Evolutionary conservation across 1,284 basidiomycete genomes (phyloP).

Genomic region (Mycosarcoma mackinlayi): DNA sequence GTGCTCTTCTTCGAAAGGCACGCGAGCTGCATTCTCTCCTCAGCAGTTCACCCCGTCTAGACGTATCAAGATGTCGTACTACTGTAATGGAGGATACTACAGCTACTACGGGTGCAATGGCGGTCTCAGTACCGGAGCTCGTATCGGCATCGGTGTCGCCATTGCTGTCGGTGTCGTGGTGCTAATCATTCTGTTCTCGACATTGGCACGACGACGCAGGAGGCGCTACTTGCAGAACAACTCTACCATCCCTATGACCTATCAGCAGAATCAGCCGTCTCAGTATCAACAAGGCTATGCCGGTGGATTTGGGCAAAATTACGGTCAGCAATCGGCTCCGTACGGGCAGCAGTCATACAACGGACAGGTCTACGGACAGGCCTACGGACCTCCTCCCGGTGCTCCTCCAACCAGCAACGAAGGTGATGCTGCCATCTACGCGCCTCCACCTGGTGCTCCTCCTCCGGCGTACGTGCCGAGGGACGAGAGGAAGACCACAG

Average conservation of each 20-base stretch:
- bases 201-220: slow-evolving; percentile 13
- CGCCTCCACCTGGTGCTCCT: slow-evolving; percentile 35
- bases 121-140: slow-evolving; percentile 27
- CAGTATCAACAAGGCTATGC: slow-evolving; percentile 26
- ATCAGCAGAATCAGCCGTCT: slow-evolving; percentile 26
- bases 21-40: too few species aligned
- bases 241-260: slow-evolving; percentile 25
- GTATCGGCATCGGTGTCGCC: slow-evolving; percentile 40
- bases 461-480: slow-evolving; percentile 43
- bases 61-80: slow-evolving; percentile 18
- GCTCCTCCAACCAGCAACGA: slow-evolving; percentile 11
- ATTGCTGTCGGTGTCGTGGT: slow-evolving; percentile 24
- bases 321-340: slow-evolving; percentile 23
- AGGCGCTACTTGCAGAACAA: slow-evolving; percentile 25
- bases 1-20: too few species aligned
- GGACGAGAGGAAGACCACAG: slow-evolving; percentile 23
- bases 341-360: slow-evolving; percentile 11
- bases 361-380: slow-evolving; percentile 1
- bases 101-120: slow-evolving; percentile 4
- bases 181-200: slow-evolving; percentile 16
- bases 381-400: slow-evolving; percentile 40
- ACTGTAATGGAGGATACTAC: slow-evolving; percentile 31
- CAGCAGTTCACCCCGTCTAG: not conserved
- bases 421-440: slow-evolving; percentile 30
- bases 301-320: slow-evolving; percentile 28